Evolutionary conservation across 2,329 filamentous ascomycete species (phyloP), one percentile per base, ranked within the genome.

Genomic region (Aspergillus tubingensis): DNA sequence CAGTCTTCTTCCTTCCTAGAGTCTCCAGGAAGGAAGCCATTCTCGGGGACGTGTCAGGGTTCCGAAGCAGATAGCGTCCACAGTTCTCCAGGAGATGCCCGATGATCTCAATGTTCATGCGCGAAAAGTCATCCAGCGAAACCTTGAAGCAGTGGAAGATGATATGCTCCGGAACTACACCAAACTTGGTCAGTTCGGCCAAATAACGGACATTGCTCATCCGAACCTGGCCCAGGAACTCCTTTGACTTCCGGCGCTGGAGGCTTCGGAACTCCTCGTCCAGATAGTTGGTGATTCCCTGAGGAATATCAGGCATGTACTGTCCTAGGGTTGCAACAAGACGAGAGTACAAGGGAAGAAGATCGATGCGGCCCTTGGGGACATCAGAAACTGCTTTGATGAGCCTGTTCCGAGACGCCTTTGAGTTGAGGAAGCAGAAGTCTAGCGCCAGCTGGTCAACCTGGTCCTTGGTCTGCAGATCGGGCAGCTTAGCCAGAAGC

Each of bases 51-150:
- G 96, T 98, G 63, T 98, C 93, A 0, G 92, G 89, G 67, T 95
- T 98, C 53, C 94, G 91, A 60, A 99, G 84, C 21, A 99, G 82
- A 76, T 97, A 99, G 17, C 95, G 88, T 47, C 95, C 95, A 72
- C 96, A 99, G 65, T 98, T 98, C 75, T 99, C 95, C 21, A 99
- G 83, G 27, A 99, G 82, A 71, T 96, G 96, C 71, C 93, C 96
- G 65, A 99, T 94, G 68, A 99, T 97, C 76, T 99, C 96, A 65
- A 99, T 97, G 72, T 99, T 99, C 91, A 97, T 97, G 62, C 94
- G 87, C 2, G 95, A 97, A 72, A 99, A 99, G 72, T 99, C 95
- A 70, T 99, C 95, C 27, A 99, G 80, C 67, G 94, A 96, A 74
- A 99, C 94, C 76, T 97, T 99, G 69, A 99, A 86, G 73, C 95